Evolutionary conservation across 192 early-diverging fungal genomes (phyloP).

Genomic region (Spizellomyces punctatus): DNA sequence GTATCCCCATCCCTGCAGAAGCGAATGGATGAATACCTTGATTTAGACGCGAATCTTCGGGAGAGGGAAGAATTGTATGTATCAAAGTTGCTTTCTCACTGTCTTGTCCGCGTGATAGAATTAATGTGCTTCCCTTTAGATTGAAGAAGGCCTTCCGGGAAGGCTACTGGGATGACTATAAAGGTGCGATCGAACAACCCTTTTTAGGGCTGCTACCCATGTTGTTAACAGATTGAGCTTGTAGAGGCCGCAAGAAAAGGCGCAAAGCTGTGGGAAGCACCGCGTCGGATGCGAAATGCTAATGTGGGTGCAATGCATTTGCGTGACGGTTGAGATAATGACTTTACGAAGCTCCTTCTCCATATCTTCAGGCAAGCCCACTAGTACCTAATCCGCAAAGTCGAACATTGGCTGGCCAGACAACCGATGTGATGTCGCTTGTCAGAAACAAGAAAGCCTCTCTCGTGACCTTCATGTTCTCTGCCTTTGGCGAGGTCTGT

Average conservation of each 20-base stretch:
- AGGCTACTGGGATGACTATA: slow-evolving; percentile 45
- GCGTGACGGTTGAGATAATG: not conserved
- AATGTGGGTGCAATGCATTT: slow-evolving; percentile 25
- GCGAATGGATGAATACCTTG: slow-evolving; percentile 40
- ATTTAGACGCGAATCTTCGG: slow-evolving; percentile 28
- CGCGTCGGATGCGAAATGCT: slow-evolving; percentile 14
- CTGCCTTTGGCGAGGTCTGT: slow-evolving; percentile 48
- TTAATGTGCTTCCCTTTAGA: slow-evolving; percentile 1
- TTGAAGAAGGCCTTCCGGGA: slow-evolving; percentile 38
- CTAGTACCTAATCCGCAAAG: slow-evolving; percentile 35
- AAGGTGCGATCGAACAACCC: slow-evolving; percentile 24
- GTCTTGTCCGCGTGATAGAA: not conserved
- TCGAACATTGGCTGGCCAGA: slow-evolving; percentile 33
- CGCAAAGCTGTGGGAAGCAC: slow-evolving; percentile 53
- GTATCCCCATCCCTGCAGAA: slow-evolving; percentile 27
- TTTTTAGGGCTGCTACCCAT: not conserved
- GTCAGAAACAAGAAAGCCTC: slow-evolving; percentile 27
- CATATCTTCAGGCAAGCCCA: slow-evolving; percentile 21
- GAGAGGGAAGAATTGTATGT: slow-evolving; percentile 37
- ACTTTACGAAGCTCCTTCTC: not conserved
- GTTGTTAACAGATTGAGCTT: not conserved
- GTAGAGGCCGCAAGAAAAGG: slow-evolving; percentile 47
- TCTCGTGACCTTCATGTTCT: slow-evolving; percentile 46
- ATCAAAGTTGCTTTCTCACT: not conserved
- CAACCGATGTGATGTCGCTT: slow-evolving; percentile 32